Conservation (phyloP, 139 green algal genomes). For the Tetradesmus obliquus region DNA sequence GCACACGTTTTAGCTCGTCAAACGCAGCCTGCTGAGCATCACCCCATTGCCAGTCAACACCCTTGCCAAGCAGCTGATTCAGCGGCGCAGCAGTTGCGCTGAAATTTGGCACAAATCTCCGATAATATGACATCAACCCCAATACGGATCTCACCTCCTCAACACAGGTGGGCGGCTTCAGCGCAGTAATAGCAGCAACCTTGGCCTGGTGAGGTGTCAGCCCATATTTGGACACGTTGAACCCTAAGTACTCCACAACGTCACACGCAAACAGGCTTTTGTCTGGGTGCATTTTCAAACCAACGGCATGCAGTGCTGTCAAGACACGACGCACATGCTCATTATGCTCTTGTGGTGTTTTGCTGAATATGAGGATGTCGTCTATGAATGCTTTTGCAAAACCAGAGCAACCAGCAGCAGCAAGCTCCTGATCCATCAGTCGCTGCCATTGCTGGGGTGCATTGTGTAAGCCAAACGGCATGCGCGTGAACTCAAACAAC, state of each 20-base stretch:
- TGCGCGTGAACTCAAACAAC: conserved; percentile 6
- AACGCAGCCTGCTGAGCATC: neutral
- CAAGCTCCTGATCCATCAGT: conserved; percentile 31
- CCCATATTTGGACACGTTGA: conserved; percentile 39
- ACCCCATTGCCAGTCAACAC: neutral
- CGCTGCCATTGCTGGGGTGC: conserved; percentile 11
- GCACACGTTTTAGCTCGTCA: neutral
- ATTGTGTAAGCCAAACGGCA: conserved; percentile 45
- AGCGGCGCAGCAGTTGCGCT: neutral
- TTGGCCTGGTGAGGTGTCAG: conserved; percentile 23
- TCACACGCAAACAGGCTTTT: neutral
- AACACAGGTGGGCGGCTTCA: neutral
- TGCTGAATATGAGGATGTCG: conserved; percentile 18
- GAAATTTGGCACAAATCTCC: neutral
- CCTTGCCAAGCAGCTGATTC: neutral
- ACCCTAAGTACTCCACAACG: neutral
- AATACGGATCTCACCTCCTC: neutral
- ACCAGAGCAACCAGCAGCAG: neutral
- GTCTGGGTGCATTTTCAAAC: neutral
- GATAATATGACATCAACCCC: neutral
- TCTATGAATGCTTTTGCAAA: conserved; percentile 39
- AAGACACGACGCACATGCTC: conserved; percentile 6
- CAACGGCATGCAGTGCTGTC: neutral
- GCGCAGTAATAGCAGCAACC: neutral
- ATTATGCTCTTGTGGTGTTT: conserved; percentile 20